Percentiles rank a stretch among this genome's conserved stretches.
phyloP scores from a whole-genome alignment of 805 yeast genomes.

The Metschnikowia koreensis region DNA sequence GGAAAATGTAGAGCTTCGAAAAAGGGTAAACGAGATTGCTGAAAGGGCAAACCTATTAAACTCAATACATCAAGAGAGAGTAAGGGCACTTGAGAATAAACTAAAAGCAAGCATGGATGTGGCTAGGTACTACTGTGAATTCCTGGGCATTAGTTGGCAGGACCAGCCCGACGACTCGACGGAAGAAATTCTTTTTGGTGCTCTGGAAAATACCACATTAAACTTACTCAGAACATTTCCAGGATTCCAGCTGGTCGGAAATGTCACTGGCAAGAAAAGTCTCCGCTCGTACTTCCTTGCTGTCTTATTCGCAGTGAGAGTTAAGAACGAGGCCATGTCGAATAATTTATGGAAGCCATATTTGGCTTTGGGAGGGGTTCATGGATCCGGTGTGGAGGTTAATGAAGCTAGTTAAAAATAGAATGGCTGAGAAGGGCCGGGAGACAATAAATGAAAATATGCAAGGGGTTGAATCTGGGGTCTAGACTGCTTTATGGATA shows the following conservation, averaged over 20 bases:
- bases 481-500: neutral
- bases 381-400: neutral
- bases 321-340: constrained; percentile 4
- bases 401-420: neutral
- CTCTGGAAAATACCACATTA: constrained; percentile 9
- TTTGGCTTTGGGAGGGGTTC: neutral
- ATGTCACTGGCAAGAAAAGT: neutral
- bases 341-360: constrained; percentile 6
- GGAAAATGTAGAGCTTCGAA: constrained; percentile 8
- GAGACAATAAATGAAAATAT: neutral
- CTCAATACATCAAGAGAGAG: constrained; percentile 10
- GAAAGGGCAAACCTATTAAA: constrained; percentile 7
- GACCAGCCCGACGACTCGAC: constrained; percentile 7
- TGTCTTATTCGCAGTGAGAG: constrained; percentile 15
- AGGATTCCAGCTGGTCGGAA: neutral
- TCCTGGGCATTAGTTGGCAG: neutral
- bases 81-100: constrained; percentile 8
- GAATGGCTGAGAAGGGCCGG: neutral
- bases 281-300: constrained; percentile 17
- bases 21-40: constrained; percentile 6
- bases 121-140: constrained; percentile 6
- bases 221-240: constrained; percentile 8
- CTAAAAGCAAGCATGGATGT: constrained; percentile 10
- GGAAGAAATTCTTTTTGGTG: constrained; percentile 11
- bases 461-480: neutral